These are phyloP conservation scores for Dryas alaskensis DNA, from an alignment of 306 rosid species.

Conservation along the genomic window DNA sequence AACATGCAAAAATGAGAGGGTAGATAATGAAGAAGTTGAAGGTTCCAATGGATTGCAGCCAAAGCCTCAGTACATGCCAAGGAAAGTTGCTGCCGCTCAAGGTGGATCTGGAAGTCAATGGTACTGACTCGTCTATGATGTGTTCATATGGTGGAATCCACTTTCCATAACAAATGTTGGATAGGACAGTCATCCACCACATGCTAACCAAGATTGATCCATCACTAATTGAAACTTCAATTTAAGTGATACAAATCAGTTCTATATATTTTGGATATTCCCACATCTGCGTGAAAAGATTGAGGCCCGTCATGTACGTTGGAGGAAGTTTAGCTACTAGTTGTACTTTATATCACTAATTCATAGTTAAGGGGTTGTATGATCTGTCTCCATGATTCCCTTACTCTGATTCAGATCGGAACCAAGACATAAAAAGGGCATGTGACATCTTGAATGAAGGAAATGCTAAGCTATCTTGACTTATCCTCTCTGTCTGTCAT, in stretches of 20 bases:
- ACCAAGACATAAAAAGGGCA: constrained; percentile 24
- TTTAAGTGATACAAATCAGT: neutral
- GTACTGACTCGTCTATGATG: constrained; percentile 47
- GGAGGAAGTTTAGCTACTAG: constrained; percentile 25
- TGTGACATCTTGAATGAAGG: constrained; percentile 18
- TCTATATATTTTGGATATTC: neutral
- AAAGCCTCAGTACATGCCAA: constrained; percentile 64
- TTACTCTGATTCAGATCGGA: constrained; percentile 23
- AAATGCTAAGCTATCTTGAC: constrained; percentile 23
- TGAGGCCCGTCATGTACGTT: constrained; percentile 17
- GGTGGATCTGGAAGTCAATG: constrained; percentile 71
- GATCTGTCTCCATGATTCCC: constrained; percentile 31
- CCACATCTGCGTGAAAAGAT: constrained; percentile 14
- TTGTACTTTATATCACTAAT: constrained; percentile 28
- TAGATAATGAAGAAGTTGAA: constrained; percentile 70
- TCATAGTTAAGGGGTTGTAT: constrained; percentile 22
- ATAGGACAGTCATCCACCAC: constrained; percentile 19
- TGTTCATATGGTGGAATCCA: constrained; percentile 3
- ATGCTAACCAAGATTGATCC: constrained; percentile 7
- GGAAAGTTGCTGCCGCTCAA: constrained; percentile 89
- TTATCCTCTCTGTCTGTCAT: constrained; percentile 20
- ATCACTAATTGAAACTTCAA: constrained; percentile 6
- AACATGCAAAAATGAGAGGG: constrained; percentile 66
- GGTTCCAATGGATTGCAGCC: constrained; percentile 80
- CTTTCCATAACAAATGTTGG: constrained; percentile 7